Evolutionary conservation across 768 basidiomycete species (phyloP), one percentile per base, ranked within the genome.

Genomic region (Kwoniella newhampshirensis): DNA sequence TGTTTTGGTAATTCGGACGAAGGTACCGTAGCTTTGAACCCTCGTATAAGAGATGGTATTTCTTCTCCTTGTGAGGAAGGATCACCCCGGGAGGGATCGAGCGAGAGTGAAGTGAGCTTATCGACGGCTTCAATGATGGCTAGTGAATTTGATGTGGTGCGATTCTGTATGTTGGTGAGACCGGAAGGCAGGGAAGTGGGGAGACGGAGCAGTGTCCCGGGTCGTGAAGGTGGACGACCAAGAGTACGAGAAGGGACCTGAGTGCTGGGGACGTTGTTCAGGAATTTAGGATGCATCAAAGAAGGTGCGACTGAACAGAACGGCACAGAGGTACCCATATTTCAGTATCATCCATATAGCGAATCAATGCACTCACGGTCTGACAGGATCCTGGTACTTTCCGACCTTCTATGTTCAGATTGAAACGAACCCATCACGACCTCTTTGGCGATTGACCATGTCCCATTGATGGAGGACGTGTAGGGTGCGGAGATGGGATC

Each of bases 1-100:
- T 84, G 80, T 60, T 87, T 86, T 51, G 89, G 82, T 71, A 85
- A 82, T 64, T 91, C 87, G 36, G 92, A 84, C 70, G 87, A 88
- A 12, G 94, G 94, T 40, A 96, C 88, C 1, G 94, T 97, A 17
- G 94, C 94, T 68, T 89, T 87, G 77, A 97, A 98, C 0, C 94
- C 94, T 42, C 87, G 84, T 39, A 96, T 78, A 30, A 98, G 80
- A 67, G 63, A 62, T 13, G 70, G 63, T 27, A 42, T 47, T 35
- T 62, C 63, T 47, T 62, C 32, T 26, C 60, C 37, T 21, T 45
- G 9, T 5, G 30, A 35, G 15, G 36, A 30, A 28, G 51, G 20
- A 15, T 52, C 2, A 25, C 37, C 17, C 20, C 48, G 41, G 43
- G 47, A 35, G 28, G 51, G 44, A 37, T 54, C 70, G 32, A 66